These are phyloP conservation scores for Trichoderma guizhouense DNA, from an alignment of 2,329 filamentous ascomycete genomes.

Conservation along the genomic window DNA sequence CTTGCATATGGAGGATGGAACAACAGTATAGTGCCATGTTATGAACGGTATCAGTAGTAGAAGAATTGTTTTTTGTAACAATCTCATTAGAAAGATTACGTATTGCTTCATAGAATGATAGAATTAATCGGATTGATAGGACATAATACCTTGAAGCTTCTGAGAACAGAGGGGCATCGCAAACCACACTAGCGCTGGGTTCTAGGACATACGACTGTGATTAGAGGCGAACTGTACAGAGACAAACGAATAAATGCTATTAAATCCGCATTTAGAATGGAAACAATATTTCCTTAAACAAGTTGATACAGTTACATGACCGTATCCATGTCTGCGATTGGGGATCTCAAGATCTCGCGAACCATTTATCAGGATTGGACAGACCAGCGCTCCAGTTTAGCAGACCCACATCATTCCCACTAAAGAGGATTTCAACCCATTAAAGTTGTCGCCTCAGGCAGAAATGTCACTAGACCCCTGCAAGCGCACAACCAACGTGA, in stretches of 20 bases:
- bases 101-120: neutral
- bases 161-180: neutral
- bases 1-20: neutral
- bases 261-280: fast-evolving
- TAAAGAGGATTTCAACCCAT: neutral
- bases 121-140: neutral
- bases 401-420: neutral
- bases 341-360: neutral
- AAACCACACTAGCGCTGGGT: neutral
- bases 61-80: neutral
- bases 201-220: neutral
- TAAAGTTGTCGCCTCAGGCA: neutral
- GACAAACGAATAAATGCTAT: neutral
- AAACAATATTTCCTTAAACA: neutral
- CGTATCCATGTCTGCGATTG: neutral
- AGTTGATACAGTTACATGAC: neutral
- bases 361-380: neutral
- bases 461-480: neutral
- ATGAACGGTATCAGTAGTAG: neutral
- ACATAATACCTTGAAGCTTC: neutral
- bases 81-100: neutral
- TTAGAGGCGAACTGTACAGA: neutral
- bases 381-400: neutral
- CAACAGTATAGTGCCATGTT: neutral
- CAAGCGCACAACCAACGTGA: constrained; percentile 20